Evolutionary conservation across 441 rosid genomes (phyloP).

Genomic region (Populus hybrid): DNA sequence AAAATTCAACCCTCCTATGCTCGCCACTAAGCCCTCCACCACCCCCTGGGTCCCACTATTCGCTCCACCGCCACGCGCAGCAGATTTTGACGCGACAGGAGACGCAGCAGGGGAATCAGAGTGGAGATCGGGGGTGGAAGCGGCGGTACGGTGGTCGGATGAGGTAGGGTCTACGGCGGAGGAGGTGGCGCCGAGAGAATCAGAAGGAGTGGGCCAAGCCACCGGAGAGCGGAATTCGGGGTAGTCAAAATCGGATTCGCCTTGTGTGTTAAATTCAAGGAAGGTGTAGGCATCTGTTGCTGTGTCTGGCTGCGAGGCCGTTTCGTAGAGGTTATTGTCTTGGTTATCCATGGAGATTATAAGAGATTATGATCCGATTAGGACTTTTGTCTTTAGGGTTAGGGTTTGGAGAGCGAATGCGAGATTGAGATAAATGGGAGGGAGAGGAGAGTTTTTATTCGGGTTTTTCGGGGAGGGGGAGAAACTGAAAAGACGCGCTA

Average conservation of each 20-base stretch:
- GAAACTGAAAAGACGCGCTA: not conserved
- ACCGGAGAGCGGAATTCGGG: conserved; percentile 80
- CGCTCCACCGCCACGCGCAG: conserved; percentile 38
- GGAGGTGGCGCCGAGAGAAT: conserved; percentile 46
- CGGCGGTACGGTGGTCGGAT: conserved; percentile 57
- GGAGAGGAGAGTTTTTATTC: conserved; percentile 4
- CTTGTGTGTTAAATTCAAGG: conserved; percentile 95
- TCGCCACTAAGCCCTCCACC: conserved; percentile 75
- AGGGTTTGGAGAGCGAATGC: conserved; percentile 42
- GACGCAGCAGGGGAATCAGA: conserved; percentile 31
- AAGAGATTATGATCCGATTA: not conserved
- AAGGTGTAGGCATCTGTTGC: conserved; percentile 86
- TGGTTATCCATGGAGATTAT: conserved; percentile 63
- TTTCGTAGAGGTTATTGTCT: conserved; percentile 67
- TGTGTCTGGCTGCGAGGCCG: conserved; percentile 95
- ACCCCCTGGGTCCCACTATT: conserved; percentile 57
- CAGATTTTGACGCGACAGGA: conserved; percentile 31
- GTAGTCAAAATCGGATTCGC: conserved; percentile 93
- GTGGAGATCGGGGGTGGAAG: conserved; percentile 24
- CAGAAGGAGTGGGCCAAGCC: conserved; percentile 93
- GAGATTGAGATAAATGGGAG: not conserved
- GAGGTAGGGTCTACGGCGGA: conserved; percentile 48
- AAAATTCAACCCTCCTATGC: conserved; percentile 80
- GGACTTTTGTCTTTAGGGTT: conserved; percentile 30
- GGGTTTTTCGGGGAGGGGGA: not conserved